Evolutionary conservation across 495 filamentous ascomycete species (phyloP).

Genomic region (Corynascus novoguineensis): DNA sequence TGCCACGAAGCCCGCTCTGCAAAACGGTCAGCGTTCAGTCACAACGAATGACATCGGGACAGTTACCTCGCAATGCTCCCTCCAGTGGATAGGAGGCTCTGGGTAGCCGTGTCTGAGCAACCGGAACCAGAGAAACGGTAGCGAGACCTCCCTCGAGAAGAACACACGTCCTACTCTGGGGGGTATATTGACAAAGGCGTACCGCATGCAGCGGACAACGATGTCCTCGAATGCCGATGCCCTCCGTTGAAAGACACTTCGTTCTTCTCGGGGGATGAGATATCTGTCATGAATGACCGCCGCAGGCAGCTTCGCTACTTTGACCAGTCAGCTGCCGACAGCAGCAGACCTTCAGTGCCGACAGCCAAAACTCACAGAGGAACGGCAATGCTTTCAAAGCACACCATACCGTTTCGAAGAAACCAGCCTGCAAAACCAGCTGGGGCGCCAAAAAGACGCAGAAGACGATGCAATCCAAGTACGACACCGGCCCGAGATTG

Average conservation of each 20-base stretch:
- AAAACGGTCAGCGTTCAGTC: conserved; percentile 20
- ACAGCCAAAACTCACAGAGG: conserved; percentile 47
- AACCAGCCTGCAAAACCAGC: conserved; percentile 55
- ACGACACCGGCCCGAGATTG: conserved; percentile 59
- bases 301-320: not conserved
- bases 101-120: conserved; percentile 64
- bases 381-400: conserved; percentile 50
- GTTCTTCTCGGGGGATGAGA: not conserved
- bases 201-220: conserved; percentile 66
- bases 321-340: not conserved
- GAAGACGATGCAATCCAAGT: conserved; percentile 66
- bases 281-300: not conserved
- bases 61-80: conserved; percentile 48
- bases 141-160: conserved; percentile 63
- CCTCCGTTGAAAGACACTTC: not conserved
- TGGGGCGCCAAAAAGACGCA: conserved; percentile 60
- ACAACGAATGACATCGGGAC: not conserved
- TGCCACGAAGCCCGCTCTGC: conserved; percentile 43
- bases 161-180: conserved; percentile 63
- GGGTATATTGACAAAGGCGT: conserved; percentile 65
- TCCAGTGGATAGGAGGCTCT: conserved; percentile 55
- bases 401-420: conserved; percentile 50
- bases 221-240: conserved; percentile 67
- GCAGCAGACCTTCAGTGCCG: not conserved
- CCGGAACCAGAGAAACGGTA: conserved; percentile 68